Evolutionary conservation across 305 asterid species (phyloP).

Genomic region (Solanum aculeatissimum): DNA sequence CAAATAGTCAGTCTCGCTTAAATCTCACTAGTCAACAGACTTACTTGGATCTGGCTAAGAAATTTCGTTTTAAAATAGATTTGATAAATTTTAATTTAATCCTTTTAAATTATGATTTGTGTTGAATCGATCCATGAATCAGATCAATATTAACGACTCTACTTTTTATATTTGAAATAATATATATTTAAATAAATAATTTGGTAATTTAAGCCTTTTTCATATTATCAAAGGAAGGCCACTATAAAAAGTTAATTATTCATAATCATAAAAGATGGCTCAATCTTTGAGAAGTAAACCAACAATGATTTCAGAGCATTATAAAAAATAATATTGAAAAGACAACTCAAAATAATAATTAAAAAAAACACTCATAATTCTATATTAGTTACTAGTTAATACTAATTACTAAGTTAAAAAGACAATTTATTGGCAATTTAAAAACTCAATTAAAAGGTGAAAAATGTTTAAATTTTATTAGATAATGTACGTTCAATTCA

Average conservation of each 20-base stretch:
- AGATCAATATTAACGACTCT: rapidly evolving
- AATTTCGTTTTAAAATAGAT: neutral
- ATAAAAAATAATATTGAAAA: neutral
- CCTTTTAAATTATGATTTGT: neutral
- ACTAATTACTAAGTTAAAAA: neutral
- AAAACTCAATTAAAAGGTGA: neutral
- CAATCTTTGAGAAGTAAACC: neutral
- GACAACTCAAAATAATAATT: neutral
- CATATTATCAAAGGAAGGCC: neutral
- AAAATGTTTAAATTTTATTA: neutral
- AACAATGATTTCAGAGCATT: neutral
- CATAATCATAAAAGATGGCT: neutral
- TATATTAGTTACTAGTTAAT: neutral
- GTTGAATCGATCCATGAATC: rapidly evolving
- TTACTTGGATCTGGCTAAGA: neutral
- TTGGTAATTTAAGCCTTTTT: neutral
- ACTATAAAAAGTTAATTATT: neutral
- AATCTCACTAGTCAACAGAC: neutral
- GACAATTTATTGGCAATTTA: neutral
- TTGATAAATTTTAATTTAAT: neutral
- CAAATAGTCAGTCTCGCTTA: neutral
- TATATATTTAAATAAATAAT: neutral
- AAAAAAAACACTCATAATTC: neutral
- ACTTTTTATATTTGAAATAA: neutral
- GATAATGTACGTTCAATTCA: too few species aligned